Base-by-base conservation (phyloP, 306 rosid genomes). In the Cucurbita pepo region DNA sequence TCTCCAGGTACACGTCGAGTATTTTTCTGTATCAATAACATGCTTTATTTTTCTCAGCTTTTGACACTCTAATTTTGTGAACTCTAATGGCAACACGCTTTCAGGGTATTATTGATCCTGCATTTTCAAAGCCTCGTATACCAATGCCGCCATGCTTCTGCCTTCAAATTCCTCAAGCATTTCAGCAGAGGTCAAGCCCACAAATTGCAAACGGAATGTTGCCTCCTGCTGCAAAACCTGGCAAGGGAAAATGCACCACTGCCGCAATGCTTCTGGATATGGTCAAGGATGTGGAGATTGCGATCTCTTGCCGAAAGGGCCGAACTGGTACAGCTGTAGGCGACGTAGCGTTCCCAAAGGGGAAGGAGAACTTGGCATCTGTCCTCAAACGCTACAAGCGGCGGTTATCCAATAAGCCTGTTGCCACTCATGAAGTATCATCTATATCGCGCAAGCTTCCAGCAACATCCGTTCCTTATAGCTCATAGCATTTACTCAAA, bases 251-350 rank as follows among this genome's bases (percentile, higher is more conserved):
- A 80, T 83, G 81, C 88, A 95, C 99, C 9, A 89, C 89, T 36
- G 83, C 95, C 2, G 79, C 54, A 16, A 75, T 69, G 48, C 72
- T 95, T 65, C 81, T 91, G 22, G 96, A 95, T 51, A 79, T 82
- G 65, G 81, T 91, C 79, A 95, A 89, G 84, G 97, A 91, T 53
- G 99, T 95, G 77, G 97, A 95, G 79, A 78, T 61, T 5, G 92
- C 97, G 1, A 86, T 95, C 72, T 86, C 92, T 57, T 79, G 76
- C 81, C 70, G 99, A 37, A 91, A 84, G 85, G 99, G 99, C 55
- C 90, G 96, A n/a, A 84, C 89, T 0, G 97, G 99, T 56, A 95
- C 99, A 16, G 95, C 91, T 18, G 99, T 97, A 0, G 99, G 99
- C 11, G 97, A 91, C 16, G 97, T 94, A 45, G 99, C 99, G 51